Conservation (phyloP, 2,329 filamentous ascomycete species). For the Trichophyton simii region DNA sequence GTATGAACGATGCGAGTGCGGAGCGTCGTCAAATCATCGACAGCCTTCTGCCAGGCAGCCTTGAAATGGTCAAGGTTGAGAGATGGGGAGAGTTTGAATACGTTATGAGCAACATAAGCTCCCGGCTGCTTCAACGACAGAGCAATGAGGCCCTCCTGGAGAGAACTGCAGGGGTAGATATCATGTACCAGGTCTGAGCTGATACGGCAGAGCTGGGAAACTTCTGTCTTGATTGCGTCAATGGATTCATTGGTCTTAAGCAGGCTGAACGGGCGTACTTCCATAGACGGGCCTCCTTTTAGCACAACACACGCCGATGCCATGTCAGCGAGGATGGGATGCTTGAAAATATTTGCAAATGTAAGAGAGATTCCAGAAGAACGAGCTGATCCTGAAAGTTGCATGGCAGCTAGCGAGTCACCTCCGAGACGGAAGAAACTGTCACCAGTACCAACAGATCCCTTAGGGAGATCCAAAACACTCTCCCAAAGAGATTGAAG, state of each 20-base stretch:
- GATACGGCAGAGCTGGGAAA: slow-evolving; percentile 23
- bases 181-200: slow-evolving; percentile 23
- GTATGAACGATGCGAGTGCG: slow-evolving; percentile 37
- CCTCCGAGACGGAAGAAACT: slow-evolving; percentile 16
- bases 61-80: slow-evolving; percentile 35
- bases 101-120: slow-evolving; percentile 38
- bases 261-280: slow-evolving; percentile 12
- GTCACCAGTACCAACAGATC: slow-evolving; percentile 11
- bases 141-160: slow-evolving; percentile 37
- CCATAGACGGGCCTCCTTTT: not conserved
- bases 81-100: slow-evolving; percentile 27
- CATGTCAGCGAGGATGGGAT: slow-evolving; percentile 26
- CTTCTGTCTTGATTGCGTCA: slow-evolving; percentile 9
- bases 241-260: slow-evolving; percentile 12
- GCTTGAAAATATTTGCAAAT: slow-evolving; percentile 18
- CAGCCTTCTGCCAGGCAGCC: slow-evolving; percentile 35
- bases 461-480: slow-evolving; percentile 6
- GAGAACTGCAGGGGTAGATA: slow-evolving; percentile 33
- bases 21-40: slow-evolving; percentile 36
- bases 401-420: slow-evolving; percentile 18
- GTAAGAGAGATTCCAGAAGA: slow-evolving; percentile 13
- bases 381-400: slow-evolving; percentile 15
- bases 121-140: slow-evolving; percentile 37
- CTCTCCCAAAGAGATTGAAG: slow-evolving; percentile 12
- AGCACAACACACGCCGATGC: slow-evolving; percentile 13